phyloP scores from a whole-genome alignment of 2,329 filamentous ascomycete species.

The Leptographium wingfieldii region DNA sequence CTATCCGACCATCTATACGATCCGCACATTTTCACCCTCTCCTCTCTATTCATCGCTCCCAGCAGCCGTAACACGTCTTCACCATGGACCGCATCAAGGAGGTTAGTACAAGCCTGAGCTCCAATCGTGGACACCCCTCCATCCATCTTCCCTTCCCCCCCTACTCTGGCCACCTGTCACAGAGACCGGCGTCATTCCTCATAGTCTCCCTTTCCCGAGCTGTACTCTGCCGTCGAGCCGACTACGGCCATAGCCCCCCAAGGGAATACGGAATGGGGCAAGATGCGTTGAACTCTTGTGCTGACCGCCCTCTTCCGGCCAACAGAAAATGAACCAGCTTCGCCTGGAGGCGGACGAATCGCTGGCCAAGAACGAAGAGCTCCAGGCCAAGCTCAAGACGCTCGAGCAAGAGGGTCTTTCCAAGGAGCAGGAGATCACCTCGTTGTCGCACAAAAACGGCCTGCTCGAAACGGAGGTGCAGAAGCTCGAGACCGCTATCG shows the following conservation, averaged over 20 bases:
- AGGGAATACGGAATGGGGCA: not conserved
- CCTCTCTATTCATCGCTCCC: not conserved
- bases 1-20: not conserved
- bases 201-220: not conserved
- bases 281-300: conserved; percentile 1
- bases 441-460: conserved; percentile 87
- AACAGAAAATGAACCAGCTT: conserved; percentile 87
- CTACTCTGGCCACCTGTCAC: not conserved
- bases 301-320: not conserved
- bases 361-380: conserved; percentile 69
- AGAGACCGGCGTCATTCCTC: not conserved
- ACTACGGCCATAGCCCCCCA: too few relatives aligned
- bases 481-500: conserved; percentile 74
- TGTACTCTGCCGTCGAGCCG: not conserved
- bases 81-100: conserved; percentile 81
- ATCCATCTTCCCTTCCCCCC: conserved; percentile 4
- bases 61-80: not conserved
- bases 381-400: conserved; percentile 73
- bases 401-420: conserved; percentile 90
- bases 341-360: conserved; percentile 88
- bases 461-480: conserved; percentile 84
- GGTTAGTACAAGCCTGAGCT: conserved; percentile 39
- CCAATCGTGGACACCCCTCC: not conserved
- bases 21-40: not conserved
- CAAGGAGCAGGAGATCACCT: conserved; percentile 98